A percentile compares a stretch with the other conserved stretches of the same genome.
phyloP scores from a whole-genome alignment of 192 early-diverging fungal genomes.

The Pilaira anomala region DNA sequence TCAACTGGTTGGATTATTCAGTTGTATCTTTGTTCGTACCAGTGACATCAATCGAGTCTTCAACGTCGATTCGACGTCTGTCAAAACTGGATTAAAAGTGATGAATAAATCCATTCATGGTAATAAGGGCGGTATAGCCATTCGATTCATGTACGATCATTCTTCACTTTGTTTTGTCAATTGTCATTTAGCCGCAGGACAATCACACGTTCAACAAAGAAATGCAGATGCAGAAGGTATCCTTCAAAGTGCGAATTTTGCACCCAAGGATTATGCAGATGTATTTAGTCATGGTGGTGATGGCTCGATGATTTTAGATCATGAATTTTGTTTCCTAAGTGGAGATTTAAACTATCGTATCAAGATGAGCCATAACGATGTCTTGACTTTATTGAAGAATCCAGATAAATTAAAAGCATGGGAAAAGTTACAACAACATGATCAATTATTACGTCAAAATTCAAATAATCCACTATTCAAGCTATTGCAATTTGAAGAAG shows the following conservation, averaged over 20 bases:
- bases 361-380: constrained; percentile 62
- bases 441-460: constrained; percentile 58
- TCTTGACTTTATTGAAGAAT: constrained; percentile 43
- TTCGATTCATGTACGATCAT: constrained; percentile 73
- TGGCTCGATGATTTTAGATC: constrained; percentile 79
- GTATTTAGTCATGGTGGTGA: constrained; percentile 81
- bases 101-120: constrained; percentile 68
- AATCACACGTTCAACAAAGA: constrained; percentile 64
- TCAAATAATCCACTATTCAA: constrained; percentile 66
- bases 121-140: constrained; percentile 86
- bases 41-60: constrained; percentile 49
- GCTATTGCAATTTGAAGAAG: constrained; percentile 74
- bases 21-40: constrained; percentile 77
- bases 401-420: constrained; percentile 36
- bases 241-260: constrained; percentile 45
- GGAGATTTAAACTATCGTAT: constrained; percentile 98
- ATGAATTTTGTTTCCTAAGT: constrained; percentile 69
- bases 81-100: constrained; percentile 88
- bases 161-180: constrained; percentile 84
- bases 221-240: constrained; percentile 74
- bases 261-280: constrained; percentile 34
- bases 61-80: constrained; percentile 62
- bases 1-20: constrained; percentile 89
- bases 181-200: constrained; percentile 83
- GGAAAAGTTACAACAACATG: constrained; percentile 54